Conservation (phyloP, 1,284 basidiomycete genomes). For the Sporisorium reilianum region DNA sequence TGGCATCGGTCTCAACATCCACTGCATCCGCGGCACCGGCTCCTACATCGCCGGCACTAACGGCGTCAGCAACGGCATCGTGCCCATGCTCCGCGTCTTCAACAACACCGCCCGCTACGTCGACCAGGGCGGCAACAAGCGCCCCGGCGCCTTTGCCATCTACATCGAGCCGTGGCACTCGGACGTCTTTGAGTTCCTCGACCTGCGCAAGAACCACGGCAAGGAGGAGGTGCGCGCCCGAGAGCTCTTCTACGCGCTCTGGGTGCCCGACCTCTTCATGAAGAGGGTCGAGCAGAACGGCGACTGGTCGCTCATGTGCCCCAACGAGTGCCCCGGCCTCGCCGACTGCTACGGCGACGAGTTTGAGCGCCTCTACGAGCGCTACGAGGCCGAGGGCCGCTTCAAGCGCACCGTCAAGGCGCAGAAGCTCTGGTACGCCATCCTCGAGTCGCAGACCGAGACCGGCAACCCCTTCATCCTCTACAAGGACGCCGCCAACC, state of each 20-base stretch:
- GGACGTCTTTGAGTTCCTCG: constrained; percentile 97
- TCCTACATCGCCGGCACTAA: constrained; percentile 89
- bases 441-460: constrained; percentile 96
- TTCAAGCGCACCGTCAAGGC: constrained; percentile 89
- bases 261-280: constrained; percentile 94
- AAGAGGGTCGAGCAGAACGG: constrained; percentile 74
- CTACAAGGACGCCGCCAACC: constrained; percentile 80
- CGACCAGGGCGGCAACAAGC: constrained; percentile 99
- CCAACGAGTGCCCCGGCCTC: constrained; percentile 92
- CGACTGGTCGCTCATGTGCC: constrained; percentile 98
- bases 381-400: constrained; percentile 91
- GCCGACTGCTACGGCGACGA: constrained; percentile 91
- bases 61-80: constrained; percentile 98
- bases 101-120: constrained; percentile 99
- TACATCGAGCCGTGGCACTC: constrained; percentile 98
- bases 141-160: constrained; percentile 97
- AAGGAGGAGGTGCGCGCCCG: constrained; percentile 98
- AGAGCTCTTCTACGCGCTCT: constrained; percentile 97
- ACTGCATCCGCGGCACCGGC: constrained; percentile 97
- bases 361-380: constrained; percentile 89
- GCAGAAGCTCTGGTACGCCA: constrained; percentile 98
- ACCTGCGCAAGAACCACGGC: constrained; percentile 98
- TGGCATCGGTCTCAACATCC: constrained; percentile 95
- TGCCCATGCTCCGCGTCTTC: constrained; percentile 98
- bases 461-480: constrained; percentile 98